Evolutionary conservation across 441 rosid species (phyloP).

Genomic region (Gossypium trilobum): DNA sequence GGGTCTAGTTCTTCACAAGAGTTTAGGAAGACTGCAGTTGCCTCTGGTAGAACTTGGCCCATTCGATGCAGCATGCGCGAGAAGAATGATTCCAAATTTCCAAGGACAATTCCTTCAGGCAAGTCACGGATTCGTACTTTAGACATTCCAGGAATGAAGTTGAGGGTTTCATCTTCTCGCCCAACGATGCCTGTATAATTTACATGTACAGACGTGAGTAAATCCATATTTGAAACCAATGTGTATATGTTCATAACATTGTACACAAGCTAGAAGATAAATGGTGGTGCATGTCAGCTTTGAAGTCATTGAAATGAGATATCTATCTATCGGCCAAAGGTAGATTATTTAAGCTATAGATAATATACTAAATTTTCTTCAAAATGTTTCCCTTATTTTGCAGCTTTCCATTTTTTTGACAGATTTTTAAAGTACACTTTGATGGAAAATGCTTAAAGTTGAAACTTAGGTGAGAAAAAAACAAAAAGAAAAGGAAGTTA

Average conservation of each 20-base stretch:
- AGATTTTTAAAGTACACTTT: not conserved
- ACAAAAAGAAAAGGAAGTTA: not conserved
- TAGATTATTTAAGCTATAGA: not conserved
- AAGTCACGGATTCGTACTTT: slow-evolving; percentile 35
- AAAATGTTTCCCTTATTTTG: too few relatives aligned
- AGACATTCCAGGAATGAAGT: slow-evolving; percentile 52
- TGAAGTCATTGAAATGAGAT: not conserved
- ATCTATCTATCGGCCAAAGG: not conserved
- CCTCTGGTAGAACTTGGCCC: slow-evolving; percentile 38
- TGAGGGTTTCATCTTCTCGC: slow-evolving; percentile 30
- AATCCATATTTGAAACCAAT: not conserved
- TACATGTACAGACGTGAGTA: not conserved
- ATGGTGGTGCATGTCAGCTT: not conserved
- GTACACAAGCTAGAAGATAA: not conserved
- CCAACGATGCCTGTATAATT: slow-evolving; percentile 15
- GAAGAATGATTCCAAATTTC: slow-evolving; percentile 35
- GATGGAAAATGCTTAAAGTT: not conserved
- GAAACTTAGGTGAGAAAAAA: not conserved
- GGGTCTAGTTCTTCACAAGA: slow-evolving; percentile 51
- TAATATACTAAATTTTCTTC: not conserved
- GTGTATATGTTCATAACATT: not conserved
- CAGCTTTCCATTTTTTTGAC: not conserved
- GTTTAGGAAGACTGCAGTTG: slow-evolving; percentile 43
- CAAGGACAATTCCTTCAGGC: slow-evolving; percentile 45
- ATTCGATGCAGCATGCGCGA: slow-evolving; percentile 38